Percentiles rank a stretch among this genome's conserved stretches.
Evolutionary conservation across 148 eudicot genomes (phyloP).

Genomic region (Chenopodium quinoa): DNA sequence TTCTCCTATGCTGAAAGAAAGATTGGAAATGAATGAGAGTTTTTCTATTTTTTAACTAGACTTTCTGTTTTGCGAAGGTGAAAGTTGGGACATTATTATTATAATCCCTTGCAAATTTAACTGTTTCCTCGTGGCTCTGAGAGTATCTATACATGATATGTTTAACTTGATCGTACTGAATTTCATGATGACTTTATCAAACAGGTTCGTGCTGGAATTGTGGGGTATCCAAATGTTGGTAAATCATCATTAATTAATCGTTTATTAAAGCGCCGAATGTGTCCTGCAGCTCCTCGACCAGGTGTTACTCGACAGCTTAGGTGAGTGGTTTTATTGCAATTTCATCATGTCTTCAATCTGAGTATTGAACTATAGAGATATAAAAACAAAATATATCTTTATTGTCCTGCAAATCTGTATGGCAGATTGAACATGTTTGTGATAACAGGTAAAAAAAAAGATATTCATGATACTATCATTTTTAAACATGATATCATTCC

Average conservation of each 20-base stretch:
- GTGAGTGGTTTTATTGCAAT: slow-evolving; percentile 40
- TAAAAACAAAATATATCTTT: not conserved
- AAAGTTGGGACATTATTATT: no score
- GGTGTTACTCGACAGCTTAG: slow-evolving; percentile 87
- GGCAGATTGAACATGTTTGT: not conserved
- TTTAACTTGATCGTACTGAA: not conserved
- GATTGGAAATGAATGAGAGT: not conserved
- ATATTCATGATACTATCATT: not conserved
- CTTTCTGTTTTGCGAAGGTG: no score
- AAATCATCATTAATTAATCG: slow-evolving; percentile 97
- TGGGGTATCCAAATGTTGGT: slow-evolving; percentile 99
- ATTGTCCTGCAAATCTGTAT: not conserved
- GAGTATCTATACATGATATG: not conserved
- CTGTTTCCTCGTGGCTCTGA: not conserved
- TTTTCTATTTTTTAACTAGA: not conserved
- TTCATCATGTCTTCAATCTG: not conserved
- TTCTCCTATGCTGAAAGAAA: not conserved
- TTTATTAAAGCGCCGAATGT: slow-evolving; percentile 87
- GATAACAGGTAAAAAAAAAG: not conserved
- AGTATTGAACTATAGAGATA: not conserved
- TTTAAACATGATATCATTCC: no score
- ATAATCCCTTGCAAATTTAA: no score
- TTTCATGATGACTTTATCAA: slow-evolving; percentile 25
- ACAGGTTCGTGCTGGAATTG: slow-evolving; percentile 97
- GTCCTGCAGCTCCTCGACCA: slow-evolving; percentile 98